Percentiles rank a stretch among this genome's conserved stretches.
Evolutionary conservation across 495 filamentous ascomycete genomes (phyloP).

Genomic region (Sporormia fimetaria): DNA sequence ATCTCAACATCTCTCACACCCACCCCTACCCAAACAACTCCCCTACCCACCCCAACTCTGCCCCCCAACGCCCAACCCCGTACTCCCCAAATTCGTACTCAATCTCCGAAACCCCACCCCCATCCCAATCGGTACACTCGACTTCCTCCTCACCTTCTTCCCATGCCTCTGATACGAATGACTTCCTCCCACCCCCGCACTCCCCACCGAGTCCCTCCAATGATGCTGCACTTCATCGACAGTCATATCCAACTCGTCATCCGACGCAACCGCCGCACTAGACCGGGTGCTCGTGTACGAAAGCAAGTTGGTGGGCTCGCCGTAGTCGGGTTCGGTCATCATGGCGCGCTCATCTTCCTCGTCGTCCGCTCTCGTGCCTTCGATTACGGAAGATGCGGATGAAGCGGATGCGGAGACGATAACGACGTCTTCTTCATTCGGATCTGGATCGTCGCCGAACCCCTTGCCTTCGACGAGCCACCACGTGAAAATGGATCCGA

Average conservation of each 20-base stretch:
- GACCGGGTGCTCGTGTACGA: conserved; percentile 15
- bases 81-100: conserved; percentile 25
- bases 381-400: conserved; percentile 3
- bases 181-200: conserved; percentile 5
- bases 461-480: conserved; percentile 68
- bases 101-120: conserved; percentile 21
- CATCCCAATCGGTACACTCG: conserved; percentile 24
- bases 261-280: conserved; percentile 7
- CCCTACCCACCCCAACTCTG: conserved; percentile 24
- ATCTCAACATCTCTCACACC: too few species aligned
- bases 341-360: conserved; percentile 11
- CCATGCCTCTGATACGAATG: conserved; percentile 3
- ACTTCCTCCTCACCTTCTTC: conserved; percentile 10
- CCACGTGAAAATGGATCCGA: conserved; percentile 56
- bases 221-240: conserved; percentile 34
- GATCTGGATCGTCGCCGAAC: conserved; percentile 41
- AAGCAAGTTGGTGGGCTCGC: conserved; percentile 20
- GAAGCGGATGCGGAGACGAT: conserved; percentile 4
- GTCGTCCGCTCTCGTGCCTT: conserved; percentile 4
- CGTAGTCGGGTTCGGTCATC: conserved; percentile 21
- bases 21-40: too few species aligned
- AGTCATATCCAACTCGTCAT: conserved; percentile 56
- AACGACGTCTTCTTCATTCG: conserved; percentile 30
- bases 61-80: conserved; percentile 14
- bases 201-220: neutral